These are phyloP conservation scores for Anacardium occidentale DNA, from an alignment of 345 rosid species.

Conservation along the genomic window DNA sequence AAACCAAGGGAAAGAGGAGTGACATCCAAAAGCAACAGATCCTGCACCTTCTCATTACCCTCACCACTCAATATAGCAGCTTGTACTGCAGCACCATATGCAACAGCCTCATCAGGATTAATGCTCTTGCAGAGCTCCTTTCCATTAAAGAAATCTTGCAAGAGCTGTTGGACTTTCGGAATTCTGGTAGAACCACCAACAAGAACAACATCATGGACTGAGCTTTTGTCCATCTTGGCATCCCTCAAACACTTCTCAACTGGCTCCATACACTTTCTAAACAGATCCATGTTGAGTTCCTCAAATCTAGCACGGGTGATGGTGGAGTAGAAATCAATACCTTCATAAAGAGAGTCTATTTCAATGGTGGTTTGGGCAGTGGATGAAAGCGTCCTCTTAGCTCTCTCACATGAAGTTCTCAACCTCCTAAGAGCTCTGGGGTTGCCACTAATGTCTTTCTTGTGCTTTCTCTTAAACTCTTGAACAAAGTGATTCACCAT, in stretches of 20 bases:
- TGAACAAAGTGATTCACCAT: conserved; percentile 79
- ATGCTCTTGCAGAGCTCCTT: conserved; percentile 83
- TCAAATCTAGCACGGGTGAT: conserved; percentile 69
- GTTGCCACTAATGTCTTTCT: conserved; percentile 66
- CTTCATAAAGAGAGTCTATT: conserved; percentile 74
- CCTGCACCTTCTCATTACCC: conserved; percentile 87
- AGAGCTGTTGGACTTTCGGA: conserved; percentile 73
- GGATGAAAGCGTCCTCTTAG: conserved; percentile 67
- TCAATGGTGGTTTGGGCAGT: conserved; percentile 74
- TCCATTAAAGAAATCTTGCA: conserved; percentile 75
- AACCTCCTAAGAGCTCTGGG: conserved; percentile 79
- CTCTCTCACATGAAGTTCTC: conserved; percentile 73
- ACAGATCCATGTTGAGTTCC: conserved; percentile 73
- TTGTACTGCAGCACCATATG: conserved; percentile 84
- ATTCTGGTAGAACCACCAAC: conserved; percentile 82
- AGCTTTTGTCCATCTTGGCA: conserved; percentile 76
- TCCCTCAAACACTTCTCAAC: conserved; percentile 68
- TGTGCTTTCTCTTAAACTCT: conserved; percentile 68
- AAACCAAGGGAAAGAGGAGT: conserved; percentile 77
- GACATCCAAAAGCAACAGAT: conserved; percentile 66
- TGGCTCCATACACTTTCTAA: conserved; percentile 72
- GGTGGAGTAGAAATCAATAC: conserved; percentile 67
- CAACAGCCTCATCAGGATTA: conserved; percentile 86
- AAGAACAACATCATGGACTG: conserved; percentile 64
- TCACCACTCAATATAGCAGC: conserved; percentile 80